Base-by-base conservation (phyloP, 352 stramenopile species). In the Phytophthora hybrid region DNA sequence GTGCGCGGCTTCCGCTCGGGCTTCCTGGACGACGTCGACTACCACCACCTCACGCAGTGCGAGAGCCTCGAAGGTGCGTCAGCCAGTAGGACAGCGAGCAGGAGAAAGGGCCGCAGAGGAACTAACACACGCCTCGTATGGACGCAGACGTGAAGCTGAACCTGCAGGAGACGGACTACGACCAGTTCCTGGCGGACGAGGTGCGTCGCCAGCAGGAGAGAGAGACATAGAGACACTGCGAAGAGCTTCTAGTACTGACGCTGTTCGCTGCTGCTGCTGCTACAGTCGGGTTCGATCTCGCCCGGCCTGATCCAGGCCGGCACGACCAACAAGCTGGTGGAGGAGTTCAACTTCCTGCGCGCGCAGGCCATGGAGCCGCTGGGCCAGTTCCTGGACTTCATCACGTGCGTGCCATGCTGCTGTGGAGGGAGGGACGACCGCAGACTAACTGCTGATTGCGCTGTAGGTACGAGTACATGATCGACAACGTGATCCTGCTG, bases 401-500 rank as follows among this genome's bases (percentile, higher is more conserved):
- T 99, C 84, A 99, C 96, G 66, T 99, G 94, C 78, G 83, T 81
- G 54, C 19, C 51, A n/a, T n/a, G n/a, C 51, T 5, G 21, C 5
- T 55, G 13, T 13, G 44, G 47, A 18, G 47, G 6, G 19, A 13
- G 47, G 6, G 18, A 21, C 13, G 14, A 14, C 16, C 11, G 2
- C 37, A 1, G 37, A 44, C 37, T 44, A 16, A 44, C 37, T 16
- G 14, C 0, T 52, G 3, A 23, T 16, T 23, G 44, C 18, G 44
- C 9, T 41, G 49, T 85, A 97, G 84, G 76, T 94, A 89, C 87
- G 98, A 99, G 86, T 99, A 99, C 88, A 99, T 99, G 98, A 99
- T 99, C 81, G 98, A 99, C 80, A 99, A 99, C 79, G 92, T 99
- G 58, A 99, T 99, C 82, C 86, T 99, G 41, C 87, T 99, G 31